phyloP scores from a whole-genome alignment of 1,284 basidiomycete genomes.

The Sporisorium iseilematis-ciliati region DNA sequence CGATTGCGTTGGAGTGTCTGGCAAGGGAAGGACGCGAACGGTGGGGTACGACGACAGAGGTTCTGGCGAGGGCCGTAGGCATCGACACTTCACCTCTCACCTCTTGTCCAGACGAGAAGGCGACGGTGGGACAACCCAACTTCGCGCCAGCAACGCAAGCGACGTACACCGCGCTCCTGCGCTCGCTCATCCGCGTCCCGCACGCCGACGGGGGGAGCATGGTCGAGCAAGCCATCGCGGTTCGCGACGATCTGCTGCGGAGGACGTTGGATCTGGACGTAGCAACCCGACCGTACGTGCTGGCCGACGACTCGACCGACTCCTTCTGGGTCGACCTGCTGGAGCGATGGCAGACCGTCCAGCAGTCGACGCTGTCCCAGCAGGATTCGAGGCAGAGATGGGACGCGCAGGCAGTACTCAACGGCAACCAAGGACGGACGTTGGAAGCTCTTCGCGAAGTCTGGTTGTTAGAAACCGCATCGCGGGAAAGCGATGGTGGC shows the following conservation, averaged over 20 bases:
- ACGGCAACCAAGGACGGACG: constrained; percentile 15
- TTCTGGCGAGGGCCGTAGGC: constrained; percentile 30
- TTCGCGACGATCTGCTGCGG: constrained; percentile 41
- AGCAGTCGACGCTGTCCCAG: not conserved
- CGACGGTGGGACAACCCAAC: not conserved
- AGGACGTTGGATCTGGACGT: constrained; percentile 30
- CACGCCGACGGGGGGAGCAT: constrained; percentile 24
- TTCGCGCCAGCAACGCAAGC: constrained; percentile 32
- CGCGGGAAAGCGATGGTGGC: too few species aligned
- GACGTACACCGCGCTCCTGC: constrained; percentile 44
- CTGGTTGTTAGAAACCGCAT: constrained; percentile 21
- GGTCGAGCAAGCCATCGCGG: constrained; percentile 19
- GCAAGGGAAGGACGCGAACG: constrained; percentile 30
- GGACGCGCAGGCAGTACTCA: constrained; percentile 17
- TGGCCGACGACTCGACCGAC: not conserved
- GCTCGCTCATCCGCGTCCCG: constrained; percentile 26
- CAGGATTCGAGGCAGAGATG: constrained; percentile 16
- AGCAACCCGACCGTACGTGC: not conserved
- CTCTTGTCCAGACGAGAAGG: not conserved
- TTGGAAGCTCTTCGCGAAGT: constrained; percentile 33
- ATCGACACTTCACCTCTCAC: constrained; percentile 27
- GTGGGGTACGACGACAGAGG: constrained; percentile 16
- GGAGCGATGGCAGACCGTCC: constrained; percentile 24
- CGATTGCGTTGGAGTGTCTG: constrained; percentile 46
- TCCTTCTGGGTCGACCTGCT: constrained; percentile 26